These are phyloP conservation scores for Cucumis cinereus DNA, from an alignment of 306 rosid species.

Conservation along the genomic window DNA sequence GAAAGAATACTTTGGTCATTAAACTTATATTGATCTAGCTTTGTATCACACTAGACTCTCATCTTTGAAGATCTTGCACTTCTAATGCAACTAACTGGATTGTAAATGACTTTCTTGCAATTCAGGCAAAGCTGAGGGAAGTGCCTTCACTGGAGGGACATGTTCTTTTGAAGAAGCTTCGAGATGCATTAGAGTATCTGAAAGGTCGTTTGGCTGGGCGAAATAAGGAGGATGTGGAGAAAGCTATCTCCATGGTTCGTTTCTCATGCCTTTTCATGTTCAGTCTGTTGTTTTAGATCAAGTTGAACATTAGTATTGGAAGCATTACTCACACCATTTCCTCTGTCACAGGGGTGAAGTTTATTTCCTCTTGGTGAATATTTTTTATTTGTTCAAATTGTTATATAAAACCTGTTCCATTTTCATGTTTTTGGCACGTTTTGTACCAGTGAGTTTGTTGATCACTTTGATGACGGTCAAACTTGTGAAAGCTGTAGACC, in stretches of 20 bases:
- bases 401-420: too few species aligned
- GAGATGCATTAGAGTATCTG: conserved; percentile 81
- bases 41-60: not conserved
- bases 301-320: conserved; percentile 12
- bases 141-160: conserved; percentile 96
- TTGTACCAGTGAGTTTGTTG: not conserved
- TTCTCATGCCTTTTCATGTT: not conserved
- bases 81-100: not conserved
- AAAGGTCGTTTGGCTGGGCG: conserved; percentile 66
- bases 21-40: not conserved
- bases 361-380: not conserved
- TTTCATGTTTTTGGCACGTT: not conserved
- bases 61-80: not conserved
- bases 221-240: conserved; percentile 89
- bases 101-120: conserved; percentile 11
- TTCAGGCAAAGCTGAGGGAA: conserved; percentile 81
- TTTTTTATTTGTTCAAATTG: not conserved
- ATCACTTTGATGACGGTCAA: not conserved
- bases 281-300: not conserved
- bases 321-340: not conserved
- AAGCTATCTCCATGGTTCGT: conserved; percentile 93
- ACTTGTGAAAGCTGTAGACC: not conserved
- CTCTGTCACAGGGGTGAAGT: not conserved
- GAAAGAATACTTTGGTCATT: not conserved
- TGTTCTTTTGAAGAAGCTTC: conserved; percentile 85